Conservation (phyloP, 2,329 filamentous ascomycete genomes). For the Xylariaceae sp. region DNA sequence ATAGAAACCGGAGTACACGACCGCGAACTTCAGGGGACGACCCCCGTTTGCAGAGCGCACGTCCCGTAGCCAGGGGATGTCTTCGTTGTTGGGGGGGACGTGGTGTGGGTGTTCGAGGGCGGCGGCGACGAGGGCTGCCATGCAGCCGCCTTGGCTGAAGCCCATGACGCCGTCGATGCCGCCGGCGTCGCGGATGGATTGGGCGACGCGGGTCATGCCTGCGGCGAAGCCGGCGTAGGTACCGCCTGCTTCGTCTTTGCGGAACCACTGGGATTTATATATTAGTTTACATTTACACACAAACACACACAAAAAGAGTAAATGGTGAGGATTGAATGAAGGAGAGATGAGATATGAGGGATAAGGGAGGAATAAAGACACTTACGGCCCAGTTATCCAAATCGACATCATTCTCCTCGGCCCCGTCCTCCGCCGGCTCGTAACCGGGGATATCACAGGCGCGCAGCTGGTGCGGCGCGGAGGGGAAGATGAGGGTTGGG, state of each 20-base stretch:
- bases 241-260: slow-evolving; percentile 60
- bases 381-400: slow-evolving; percentile 61
- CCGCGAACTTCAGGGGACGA: slow-evolving; percentile 50
- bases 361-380: too few relatives aligned
- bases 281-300: too few relatives aligned
- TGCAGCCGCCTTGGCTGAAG: slow-evolving; percentile 74
- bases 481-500: slow-evolving; percentile 61
- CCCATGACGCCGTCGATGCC: slow-evolving; percentile 75
- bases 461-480: slow-evolving; percentile 58
- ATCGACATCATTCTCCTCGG: slow-evolving; percentile 38
- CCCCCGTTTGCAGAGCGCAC: slow-evolving; percentile 47
- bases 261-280: slow-evolving; percentile 62
- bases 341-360: too few relatives aligned
- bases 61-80: slow-evolving; percentile 39
- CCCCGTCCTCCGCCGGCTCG: slow-evolving; percentile 38
- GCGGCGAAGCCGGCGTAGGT: slow-evolving; percentile 65
- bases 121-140: slow-evolving; percentile 66
- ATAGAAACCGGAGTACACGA: slow-evolving; percentile 62
- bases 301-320: too few relatives aligned
- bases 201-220: slow-evolving; percentile 60
- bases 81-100: slow-evolving; percentile 5
- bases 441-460: slow-evolving; percentile 67
- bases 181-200: slow-evolving; percentile 55
- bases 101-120: slow-evolving; percentile 56
- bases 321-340: too few relatives aligned